Percentiles rank a stretch among this genome's conserved stretches.
Evolutionary conservation across 805 yeast species (phyloP).

Genomic region (Danielia oregonensis): DNA sequence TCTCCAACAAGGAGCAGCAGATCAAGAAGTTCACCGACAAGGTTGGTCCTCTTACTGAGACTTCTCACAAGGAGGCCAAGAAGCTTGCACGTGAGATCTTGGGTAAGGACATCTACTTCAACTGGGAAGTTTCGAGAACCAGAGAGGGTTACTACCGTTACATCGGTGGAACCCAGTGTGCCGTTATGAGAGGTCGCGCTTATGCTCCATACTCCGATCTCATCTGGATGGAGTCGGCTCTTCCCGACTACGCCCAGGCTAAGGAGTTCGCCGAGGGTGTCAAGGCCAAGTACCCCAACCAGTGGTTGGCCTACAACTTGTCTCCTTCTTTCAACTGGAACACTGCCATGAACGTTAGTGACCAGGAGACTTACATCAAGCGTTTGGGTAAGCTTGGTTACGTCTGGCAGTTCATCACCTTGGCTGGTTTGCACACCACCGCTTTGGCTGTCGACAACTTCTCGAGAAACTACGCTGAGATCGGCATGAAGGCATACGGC

Average conservation of each 20-base stretch:
- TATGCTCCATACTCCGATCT: slow-evolving; percentile 93
- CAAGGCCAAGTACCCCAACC: slow-evolving; percentile 71
- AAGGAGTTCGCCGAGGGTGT: slow-evolving; percentile 93
- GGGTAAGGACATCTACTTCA: slow-evolving; percentile 81
- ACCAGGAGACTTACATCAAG: slow-evolving; percentile 86
- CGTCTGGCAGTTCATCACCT: slow-evolving; percentile 96
- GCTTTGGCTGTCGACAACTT: slow-evolving; percentile 89
- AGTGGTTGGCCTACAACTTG: slow-evolving; percentile 95
- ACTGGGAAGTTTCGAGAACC: slow-evolving; percentile 94
- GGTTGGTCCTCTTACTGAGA: slow-evolving; percentile 71
- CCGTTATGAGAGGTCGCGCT: slow-evolving; percentile 93
- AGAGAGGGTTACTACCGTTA: slow-evolving; percentile 97
- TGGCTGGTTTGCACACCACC: slow-evolving; percentile 95
- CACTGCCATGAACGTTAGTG: slow-evolving; percentile 80
- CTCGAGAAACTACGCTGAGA: slow-evolving; percentile 68
- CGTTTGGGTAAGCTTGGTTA: slow-evolving; percentile 86
- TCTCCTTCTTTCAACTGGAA: slow-evolving; percentile 99
- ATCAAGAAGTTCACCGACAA: slow-evolving; percentile 61
- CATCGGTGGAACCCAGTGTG: slow-evolving; percentile 95
- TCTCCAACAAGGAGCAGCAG: slow-evolving; percentile 57
- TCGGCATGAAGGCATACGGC: slow-evolving; percentile 96
- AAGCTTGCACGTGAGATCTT: slow-evolving; percentile 67
- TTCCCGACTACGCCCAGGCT: slow-evolving; percentile 92
- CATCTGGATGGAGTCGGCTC: slow-evolving; percentile 97
- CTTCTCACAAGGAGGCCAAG: slow-evolving; percentile 78